These are phyloP conservation scores for Bassia scoparia DNA, from an alignment of 148 eudicot genomes.

Conservation along the genomic window DNA sequence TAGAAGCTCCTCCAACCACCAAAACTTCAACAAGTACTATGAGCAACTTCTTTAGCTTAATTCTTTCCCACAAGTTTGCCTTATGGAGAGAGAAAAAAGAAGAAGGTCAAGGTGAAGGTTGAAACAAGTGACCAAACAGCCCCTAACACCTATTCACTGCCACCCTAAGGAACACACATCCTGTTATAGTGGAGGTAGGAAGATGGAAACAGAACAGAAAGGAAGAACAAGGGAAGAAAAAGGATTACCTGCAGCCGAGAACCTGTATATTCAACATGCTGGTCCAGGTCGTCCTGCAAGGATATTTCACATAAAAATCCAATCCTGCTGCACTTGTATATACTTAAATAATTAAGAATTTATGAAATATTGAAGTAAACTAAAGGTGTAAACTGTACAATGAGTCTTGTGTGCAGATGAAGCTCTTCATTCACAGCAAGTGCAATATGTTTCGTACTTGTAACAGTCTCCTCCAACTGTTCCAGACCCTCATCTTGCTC, in stretches of 20 bases:
- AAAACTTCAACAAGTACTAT: no score
- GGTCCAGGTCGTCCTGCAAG: slow-evolving; percentile 70
- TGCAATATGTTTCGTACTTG: slow-evolving; percentile 90
- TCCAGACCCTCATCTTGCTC: slow-evolving; percentile 98
- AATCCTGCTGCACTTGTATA: not conserved
- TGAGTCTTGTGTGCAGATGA: slow-evolving; percentile 70
- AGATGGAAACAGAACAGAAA: no score
- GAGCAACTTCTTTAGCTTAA: no score
- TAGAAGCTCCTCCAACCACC: no score
- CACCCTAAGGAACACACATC: no score
- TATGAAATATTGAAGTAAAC: not conserved
- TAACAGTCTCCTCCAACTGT: slow-evolving; percentile 75
- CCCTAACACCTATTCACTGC: no score
- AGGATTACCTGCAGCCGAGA: slow-evolving; percentile 64
- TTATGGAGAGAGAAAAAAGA: no score
- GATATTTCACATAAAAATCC: slow-evolving; percentile 8
- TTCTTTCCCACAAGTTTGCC: no score
- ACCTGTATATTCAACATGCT: slow-evolving; percentile 74
- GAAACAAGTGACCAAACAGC: no score
- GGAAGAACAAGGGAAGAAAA: not conserved
- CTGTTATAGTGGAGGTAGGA: no score
- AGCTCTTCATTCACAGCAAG: slow-evolving; percentile 94
- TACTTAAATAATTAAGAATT: not conserved
- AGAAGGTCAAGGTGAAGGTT: no score
- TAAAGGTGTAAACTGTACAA: slow-evolving; percentile 40